Base-by-base conservation (phyloP, 1,139 yeast species). In the Nakaseomyces delphensis region DNA sequence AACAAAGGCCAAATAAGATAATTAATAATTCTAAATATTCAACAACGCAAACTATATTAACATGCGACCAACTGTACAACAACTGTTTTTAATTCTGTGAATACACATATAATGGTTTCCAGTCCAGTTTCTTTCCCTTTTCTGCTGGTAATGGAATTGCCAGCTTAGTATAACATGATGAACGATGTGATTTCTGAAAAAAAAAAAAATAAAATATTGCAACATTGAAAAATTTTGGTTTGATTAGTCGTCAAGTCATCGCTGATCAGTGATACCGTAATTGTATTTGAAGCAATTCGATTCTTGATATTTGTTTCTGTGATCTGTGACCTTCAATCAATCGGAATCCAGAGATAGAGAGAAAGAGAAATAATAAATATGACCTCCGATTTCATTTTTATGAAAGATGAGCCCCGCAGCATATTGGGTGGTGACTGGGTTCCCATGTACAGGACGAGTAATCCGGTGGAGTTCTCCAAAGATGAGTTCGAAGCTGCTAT, bases 401-500 rank as follows among this genome's bases (percentile, higher is more conserved):
- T 19, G 48, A 50, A n/a, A 47, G 48, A 27, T 38, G 40, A 24
- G 2, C 7, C 21, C 25, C 11, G 14, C 2, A 77, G 87, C 1
- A 54, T 66, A 0, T 60, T 85, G 41, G 95, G 95, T 0, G 64
- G 65, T 0, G 68, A 70, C 30, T 85, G 95, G 95, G 71, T 73
- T 8, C 76, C 82, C 1, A 61, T 81, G 21, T 68, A 61, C 46
- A 48, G 54, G n/a, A 54, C 65, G 1, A 51, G 52, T 9, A 51
- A 51, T 14, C 48, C 50, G 1, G 65, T 64, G 1, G 57, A 56
- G 7, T 71, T 70, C 49, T 55, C 56, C 11, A 57, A 68, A 2
- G 58, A 59, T 4, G 83, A 86, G 64, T 87, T 80, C 57, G 79
- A 77, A 45, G 65, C 68, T 9, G 96, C 96, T 4, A 83, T 86